Base-by-base conservation (phyloP, 106 monocot genomes). In the Dioscorea zingiberensis region DNA sequence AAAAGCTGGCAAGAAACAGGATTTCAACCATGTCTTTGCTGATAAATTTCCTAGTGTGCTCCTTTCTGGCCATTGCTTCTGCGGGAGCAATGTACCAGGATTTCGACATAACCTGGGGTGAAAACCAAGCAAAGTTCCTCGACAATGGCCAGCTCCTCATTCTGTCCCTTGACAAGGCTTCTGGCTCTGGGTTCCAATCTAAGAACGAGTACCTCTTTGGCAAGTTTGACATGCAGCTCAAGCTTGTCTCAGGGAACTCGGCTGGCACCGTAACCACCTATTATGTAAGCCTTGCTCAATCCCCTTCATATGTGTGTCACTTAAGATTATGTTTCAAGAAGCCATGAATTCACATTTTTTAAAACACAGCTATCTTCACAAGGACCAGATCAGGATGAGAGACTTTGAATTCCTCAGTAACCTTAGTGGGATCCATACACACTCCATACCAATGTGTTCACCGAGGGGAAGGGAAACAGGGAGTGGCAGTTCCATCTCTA, bases 171-270 rank as follows among this genome's bases (percentile, higher is more conserved):
- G 7, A 30, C 30, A 30, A 30, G 30, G 30, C 2, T 30, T 68
- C 68, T 3, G 74, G 69, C 17, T 68, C 74, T 11, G 79, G 58
- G 0, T 63, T 74, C 38, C 68, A 63, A 32, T 68, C 74, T 0
- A 74, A 74, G 51, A 45, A 60, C 10, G 47, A 54, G 10, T 79
- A 74, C 47, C 59, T 63, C 18, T 79, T 68, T 16, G 69, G 69
- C 4, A 45, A 47, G 79, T 48, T 79, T 14, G 68, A 68, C 47
- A 65, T 74, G 21, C 54, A 79, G 58, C 57, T 79, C 22, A 74
- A 79, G 51, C 79, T 79, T 14, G 57, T 79, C 8, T 25, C 61
- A 15, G 68, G 63, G 11, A 69, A 79, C 67, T 74, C 68, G 14
- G 74, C 73, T 9, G 73, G 74, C 63, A 79, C 69, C 4, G 62